Evolutionary conservation across 768 basidiomycete species (phyloP), one percentile per base, ranked within the genome.

Genomic region (Hericium alpestre): DNA sequence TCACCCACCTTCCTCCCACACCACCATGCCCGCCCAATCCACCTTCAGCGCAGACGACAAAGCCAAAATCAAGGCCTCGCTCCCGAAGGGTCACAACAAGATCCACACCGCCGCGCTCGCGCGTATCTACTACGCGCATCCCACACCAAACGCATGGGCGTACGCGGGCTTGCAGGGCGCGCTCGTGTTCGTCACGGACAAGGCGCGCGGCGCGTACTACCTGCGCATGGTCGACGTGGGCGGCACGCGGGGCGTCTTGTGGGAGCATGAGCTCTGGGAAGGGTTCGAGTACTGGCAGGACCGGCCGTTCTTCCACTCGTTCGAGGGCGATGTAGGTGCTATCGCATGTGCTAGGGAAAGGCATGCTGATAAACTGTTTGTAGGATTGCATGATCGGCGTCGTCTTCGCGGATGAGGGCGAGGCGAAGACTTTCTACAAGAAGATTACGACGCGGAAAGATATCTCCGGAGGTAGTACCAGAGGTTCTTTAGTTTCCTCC

Each of bases 381-480:
- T 67, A 96, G 93, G 79, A 86, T 60, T 91, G 90, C 65, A 90
- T 90, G 84, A 80, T 98, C 63, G 93, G 90, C 2, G 77, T 98
- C 58, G 90, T 94, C 32, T 97, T 96, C 64, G 79, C 88, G 2
- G 84, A 91, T 46, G 91, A 94, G 69, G 70, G 75, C 4, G 95
- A 97, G 62, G 95, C 93, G 0, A 83, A 83, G 66, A 72, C 79
- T 10, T 84, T 98, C 58, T 82, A 81, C 74, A 96, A 97, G 73
- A 95, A 91, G 66, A 85, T 95, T 5, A 78, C 73, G 1, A 72
- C 70, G 18, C 81, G 80, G 60, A 93, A 91, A 69, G 76, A 78
- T 56, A 68, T 75, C 3, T n/a, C 43, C 8, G 20, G 43, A 9
- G 43, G 43, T 9, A 46, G n/a, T 20, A 46, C 43, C 13, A 82